phyloP scores from a whole-genome alignment of 2,329 filamentous ascomycete species.

The Xylariaceae sp. region DNA sequence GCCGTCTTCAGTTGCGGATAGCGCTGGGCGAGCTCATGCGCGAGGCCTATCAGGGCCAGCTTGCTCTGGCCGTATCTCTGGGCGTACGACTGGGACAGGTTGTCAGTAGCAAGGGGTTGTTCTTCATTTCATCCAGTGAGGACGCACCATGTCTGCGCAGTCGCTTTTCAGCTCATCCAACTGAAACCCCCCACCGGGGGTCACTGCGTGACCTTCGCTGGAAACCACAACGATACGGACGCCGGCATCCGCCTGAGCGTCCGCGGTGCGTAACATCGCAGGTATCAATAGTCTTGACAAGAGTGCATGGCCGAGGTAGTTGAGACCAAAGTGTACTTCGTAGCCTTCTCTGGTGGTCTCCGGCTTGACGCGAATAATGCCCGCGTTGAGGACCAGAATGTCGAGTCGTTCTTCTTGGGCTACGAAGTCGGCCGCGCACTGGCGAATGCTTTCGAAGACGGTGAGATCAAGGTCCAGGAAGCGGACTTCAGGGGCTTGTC shows the following conservation, averaged over 20 bases:
- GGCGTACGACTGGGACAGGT: slow-evolving; percentile 10
- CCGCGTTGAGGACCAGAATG: slow-evolving; percentile 9
- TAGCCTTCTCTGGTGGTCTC: slow-evolving; percentile 7
- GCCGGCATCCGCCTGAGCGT: slow-evolving; percentile 4
- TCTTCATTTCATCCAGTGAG: slow-evolving; percentile 12
- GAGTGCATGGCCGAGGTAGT: slow-evolving; percentile 11
- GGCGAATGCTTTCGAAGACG: slow-evolving; percentile 2
- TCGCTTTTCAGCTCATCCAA: slow-evolving; percentile 24
- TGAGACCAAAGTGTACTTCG: slow-evolving; percentile 10
- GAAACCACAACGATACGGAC: slow-evolving; percentile 17
- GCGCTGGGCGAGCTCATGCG: slow-evolving; percentile 29
- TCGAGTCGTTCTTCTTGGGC: slow-evolving; percentile 5
- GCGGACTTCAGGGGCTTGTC: background rate
- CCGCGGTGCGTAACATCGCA: background rate
- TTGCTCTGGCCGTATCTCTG: slow-evolving; percentile 39
- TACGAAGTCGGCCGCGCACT: slow-evolving; percentile 4
- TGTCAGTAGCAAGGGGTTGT: background rate
- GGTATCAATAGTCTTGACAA: slow-evolving; percentile 4
- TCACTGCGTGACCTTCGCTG: slow-evolving; percentile 17
- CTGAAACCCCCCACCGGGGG: slow-evolving; percentile 21
- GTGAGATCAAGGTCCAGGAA: slow-evolving; percentile 8
- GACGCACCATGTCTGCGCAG: slow-evolving; percentile 13
- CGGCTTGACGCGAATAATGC: slow-evolving; percentile 4
- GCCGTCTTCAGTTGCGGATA: slow-evolving; percentile 26
- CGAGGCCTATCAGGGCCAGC: slow-evolving; percentile 38